Evolutionary conservation across 2,329 filamentous ascomycete species (phyloP).

Genomic region (Scedosporium minutisporum): DNA sequence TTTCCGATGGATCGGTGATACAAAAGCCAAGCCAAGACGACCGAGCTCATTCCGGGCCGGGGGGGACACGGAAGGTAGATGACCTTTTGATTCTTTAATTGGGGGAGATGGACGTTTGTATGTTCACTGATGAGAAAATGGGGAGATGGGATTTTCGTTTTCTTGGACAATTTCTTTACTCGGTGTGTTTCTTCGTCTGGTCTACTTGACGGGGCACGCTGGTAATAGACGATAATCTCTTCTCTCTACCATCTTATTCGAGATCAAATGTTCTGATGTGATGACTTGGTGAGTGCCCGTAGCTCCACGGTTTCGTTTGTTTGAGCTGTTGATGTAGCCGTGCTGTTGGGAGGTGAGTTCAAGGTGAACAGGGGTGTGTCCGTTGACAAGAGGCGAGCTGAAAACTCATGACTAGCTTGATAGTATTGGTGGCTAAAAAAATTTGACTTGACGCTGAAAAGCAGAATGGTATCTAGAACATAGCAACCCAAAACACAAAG

Average conservation of each 20-base stretch:
- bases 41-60: background rate
- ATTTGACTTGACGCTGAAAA: background rate
- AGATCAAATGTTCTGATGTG: background rate
- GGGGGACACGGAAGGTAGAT: background rate
- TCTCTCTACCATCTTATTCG: too few relatives aligned
- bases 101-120: background rate
- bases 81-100: background rate
- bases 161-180: background rate
- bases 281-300: too few relatives aligned
- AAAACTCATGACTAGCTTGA: too few relatives aligned
- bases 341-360: too few relatives aligned
- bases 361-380: too few relatives aligned
- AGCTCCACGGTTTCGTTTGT: too few relatives aligned
- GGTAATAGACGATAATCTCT: background rate
- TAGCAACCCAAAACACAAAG: background rate
- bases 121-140: background rate
- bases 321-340: too few relatives aligned
- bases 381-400: too few relatives aligned
- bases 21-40: background rate
- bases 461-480: background rate
- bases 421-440: background rate
- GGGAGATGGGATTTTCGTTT: background rate
- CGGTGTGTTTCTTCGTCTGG: background rate
- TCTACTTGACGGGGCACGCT: background rate
- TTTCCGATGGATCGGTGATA: background rate